Conservation (phyloP, 164 flowering plant species). For the Akebia trifoliata region DNA sequence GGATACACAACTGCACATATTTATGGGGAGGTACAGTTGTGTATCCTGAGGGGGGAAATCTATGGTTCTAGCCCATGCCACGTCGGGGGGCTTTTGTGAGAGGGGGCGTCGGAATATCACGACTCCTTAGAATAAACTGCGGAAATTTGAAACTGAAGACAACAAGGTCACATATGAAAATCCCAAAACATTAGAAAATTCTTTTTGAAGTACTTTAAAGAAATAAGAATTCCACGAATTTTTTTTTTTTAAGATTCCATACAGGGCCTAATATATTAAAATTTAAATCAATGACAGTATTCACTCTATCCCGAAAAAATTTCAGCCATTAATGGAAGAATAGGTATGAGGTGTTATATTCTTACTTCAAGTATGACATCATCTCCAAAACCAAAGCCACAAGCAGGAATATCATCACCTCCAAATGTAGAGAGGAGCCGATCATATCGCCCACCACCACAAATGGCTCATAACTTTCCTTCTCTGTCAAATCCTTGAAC, state of each 20-base stretch:
- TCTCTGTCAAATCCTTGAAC: constrained; percentile 75
- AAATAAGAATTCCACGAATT: no score
- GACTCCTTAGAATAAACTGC: neutral
- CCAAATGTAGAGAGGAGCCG: constrained; percentile 73
- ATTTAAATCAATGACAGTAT: neutral
- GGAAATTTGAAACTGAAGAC: neutral
- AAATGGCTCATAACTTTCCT: constrained; percentile 80
- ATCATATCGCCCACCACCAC: constrained; percentile 95
- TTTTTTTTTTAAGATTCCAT: no score
- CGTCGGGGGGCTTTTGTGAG: no score
- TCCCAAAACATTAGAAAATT: no score
- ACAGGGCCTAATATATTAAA: neutral
- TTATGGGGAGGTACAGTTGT: no score
- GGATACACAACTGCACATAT: no score
- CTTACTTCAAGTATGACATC: constrained; percentile 86
- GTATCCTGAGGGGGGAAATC: no score
- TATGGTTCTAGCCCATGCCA: no score
- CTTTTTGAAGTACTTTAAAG: no score
- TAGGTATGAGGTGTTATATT: neutral
- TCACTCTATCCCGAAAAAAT: neutral
- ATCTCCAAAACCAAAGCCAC: constrained; percentile 97
- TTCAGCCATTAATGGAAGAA: neutral
- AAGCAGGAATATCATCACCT: constrained; percentile 81
- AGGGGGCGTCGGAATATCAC: no score
- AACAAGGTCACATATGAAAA: no score